A percentile compares a stretch with the other conserved stretches of the same genome.
These are phyloP conservation scores for Excoecaria agallocha DNA, from an alignment of 345 rosid species.

Conservation along the genomic window DNA sequence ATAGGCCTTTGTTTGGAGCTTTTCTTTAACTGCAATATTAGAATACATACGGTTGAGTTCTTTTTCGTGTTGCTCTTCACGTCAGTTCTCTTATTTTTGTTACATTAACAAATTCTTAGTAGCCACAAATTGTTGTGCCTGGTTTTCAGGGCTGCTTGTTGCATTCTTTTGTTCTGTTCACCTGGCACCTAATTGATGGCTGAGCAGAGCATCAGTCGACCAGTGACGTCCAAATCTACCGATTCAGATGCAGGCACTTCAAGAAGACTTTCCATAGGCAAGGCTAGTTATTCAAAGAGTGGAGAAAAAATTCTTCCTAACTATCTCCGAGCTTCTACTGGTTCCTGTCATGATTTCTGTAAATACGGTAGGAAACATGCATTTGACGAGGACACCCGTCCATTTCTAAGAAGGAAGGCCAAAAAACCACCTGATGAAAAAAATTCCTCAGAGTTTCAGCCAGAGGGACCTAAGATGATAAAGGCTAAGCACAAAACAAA, in stretches of 20 bases:
- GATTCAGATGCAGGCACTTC: slow-evolving; percentile 29
- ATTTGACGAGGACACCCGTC: slow-evolving; percentile 40
- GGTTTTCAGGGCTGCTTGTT: slow-evolving; percentile 13
- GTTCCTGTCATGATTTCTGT: slow-evolving; percentile 85
- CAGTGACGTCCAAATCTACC: slow-evolving; percentile 31
- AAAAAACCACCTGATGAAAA: slow-evolving; percentile 35
- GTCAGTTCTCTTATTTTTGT: not conserved
- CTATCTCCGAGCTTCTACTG: slow-evolving; percentile 69
- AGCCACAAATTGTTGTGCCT: not conserved
- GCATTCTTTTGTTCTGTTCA: not conserved
- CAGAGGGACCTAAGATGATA: slow-evolving; percentile 30
- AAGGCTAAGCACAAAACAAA: slow-evolving; percentile 27
- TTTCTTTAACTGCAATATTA: not conserved
- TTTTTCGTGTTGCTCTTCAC: not conserved
- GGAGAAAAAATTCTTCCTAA: slow-evolving; percentile 49
- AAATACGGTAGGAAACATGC: slow-evolving; percentile 63
- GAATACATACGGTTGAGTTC: not conserved
- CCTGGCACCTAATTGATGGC: slow-evolving; percentile 41
- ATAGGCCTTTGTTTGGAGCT: not conserved
- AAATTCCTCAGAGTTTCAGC: slow-evolving; percentile 29
- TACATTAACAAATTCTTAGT: not conserved
- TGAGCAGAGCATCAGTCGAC: slow-evolving; percentile 32
- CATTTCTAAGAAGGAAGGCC: slow-evolving; percentile 37
- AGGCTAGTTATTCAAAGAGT: slow-evolving; percentile 28
- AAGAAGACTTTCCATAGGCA: slow-evolving; percentile 47